Evolutionary conservation across 805 yeast species (phyloP), one percentile per base, ranked within the genome.

Genomic region (Clavispora santaluciae): DNA sequence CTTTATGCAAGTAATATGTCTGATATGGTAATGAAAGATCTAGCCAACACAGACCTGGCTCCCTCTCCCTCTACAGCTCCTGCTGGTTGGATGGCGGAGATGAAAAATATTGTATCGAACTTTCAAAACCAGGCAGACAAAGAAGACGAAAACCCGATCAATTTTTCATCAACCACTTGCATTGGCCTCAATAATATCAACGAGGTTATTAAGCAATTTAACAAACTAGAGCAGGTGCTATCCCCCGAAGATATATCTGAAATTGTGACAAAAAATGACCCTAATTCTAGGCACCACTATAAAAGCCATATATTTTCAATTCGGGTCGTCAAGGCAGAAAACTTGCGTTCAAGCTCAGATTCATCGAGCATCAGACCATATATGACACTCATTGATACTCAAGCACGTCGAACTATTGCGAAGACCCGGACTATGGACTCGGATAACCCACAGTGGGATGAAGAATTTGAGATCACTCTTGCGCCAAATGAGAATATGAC

Each of bases 401-500:
- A 60, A 28, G 70, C 70, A 2, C 68, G 76, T 28, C 70, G 65
- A 38, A 78, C 79, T 22, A 64, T 86, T 24, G 90, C 84, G 2
- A 79, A 77, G 45, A 90, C 98, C 0, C 70, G 86, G 50, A 74
- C 81, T 0, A 67, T 85, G 4, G 67, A 71, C 22, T 76, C 81
- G 4, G 63, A 75, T 24, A 79, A 80, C 51, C 96, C 97, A 0
- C 76, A 74, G 12, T 91, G 95, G 95, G 86, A 86, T 53, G 96
- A 90, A 64, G 86, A 84, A 42, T 86, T 88, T 57, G 95, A 88
- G 57, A 43, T 68, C 7, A 63, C 66, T 4, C 38, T 68, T 11
- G 57, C 61, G 12, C 69, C 73, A 0, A 61, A 68, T 17, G 60
- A 72, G 2, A 56, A 74, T 2, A 63, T 72, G 26, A 68, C 77